Conservation (phyloP, 306 rosid genomes). For the Crataegus laevigata region DNA sequence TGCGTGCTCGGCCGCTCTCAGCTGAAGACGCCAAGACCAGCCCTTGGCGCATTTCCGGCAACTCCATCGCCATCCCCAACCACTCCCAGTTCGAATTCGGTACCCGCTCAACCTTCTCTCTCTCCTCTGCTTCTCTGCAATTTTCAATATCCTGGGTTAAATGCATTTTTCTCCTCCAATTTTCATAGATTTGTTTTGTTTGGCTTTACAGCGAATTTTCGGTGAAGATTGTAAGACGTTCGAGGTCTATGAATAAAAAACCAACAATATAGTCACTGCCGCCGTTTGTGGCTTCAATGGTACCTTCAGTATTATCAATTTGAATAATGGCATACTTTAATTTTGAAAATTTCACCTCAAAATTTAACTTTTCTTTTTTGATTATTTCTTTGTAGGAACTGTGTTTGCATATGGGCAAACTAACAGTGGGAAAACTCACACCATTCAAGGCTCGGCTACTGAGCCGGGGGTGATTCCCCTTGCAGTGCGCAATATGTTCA, state of each 20-base stretch:
- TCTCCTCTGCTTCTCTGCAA: background rate
- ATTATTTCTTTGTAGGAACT: constrained; percentile 48
- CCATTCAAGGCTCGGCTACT: constrained; percentile 68
- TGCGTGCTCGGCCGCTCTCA: constrained; percentile 77
- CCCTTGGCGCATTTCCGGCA: constrained; percentile 66
- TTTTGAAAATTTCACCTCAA: background rate
- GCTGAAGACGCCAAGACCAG: constrained; percentile 58
- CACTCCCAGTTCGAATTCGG: constrained; percentile 74
- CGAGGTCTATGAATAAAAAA: constrained; percentile 66
- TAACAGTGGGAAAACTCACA: constrained; percentile 88
- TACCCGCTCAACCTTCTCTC: background rate
- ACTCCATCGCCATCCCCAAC: constrained; percentile 63
- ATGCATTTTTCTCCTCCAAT: background rate
- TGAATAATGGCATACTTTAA: background rate
- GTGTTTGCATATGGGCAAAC: constrained; percentile 98
- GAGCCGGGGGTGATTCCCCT: constrained; percentile 94
- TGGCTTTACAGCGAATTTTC: constrained; percentile 46
- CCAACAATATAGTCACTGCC: constrained; percentile 64
- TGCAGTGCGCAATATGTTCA: constrained; percentile 63
- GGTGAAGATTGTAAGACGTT: constrained; percentile 46
- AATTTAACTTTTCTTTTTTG: background rate
- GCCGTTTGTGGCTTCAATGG: constrained; percentile 93
- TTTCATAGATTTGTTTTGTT: background rate
- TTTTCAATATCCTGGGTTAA: background rate
- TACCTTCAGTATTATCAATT: background rate